These are phyloP conservation scores for Claviceps cyperi DNA, from an alignment of 2,329 filamentous ascomycete genomes.

Conservation along the genomic window DNA sequence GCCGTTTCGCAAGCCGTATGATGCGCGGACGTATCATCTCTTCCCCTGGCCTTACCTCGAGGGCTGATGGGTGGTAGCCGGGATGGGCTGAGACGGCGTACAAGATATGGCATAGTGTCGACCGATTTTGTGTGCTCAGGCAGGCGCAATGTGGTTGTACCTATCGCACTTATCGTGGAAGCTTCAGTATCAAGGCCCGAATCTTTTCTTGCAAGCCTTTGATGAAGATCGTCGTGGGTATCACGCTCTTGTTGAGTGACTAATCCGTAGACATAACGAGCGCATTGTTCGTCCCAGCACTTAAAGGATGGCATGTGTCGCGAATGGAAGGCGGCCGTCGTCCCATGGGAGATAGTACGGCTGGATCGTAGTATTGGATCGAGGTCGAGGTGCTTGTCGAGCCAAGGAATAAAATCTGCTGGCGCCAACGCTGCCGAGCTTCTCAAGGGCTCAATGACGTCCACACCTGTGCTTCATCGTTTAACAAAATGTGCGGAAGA, in stretches of 20 bases:
- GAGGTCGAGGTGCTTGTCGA: slow-evolving; percentile 35
- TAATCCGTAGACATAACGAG: slow-evolving; percentile 46
- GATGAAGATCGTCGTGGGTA: slow-evolving; percentile 33
- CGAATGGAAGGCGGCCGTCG: background rate
- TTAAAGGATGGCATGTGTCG: slow-evolving; percentile 26
- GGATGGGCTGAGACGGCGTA: background rate
- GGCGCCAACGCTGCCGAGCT: slow-evolving; percentile 22
- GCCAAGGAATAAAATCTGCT: slow-evolving; percentile 34
- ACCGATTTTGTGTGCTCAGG: background rate
- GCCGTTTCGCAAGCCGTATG: background rate
- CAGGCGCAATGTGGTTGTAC: slow-evolving; percentile 1
- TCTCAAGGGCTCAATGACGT: slow-evolving; percentile 17
- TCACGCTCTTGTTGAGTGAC: slow-evolving; percentile 35
- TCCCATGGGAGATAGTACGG: slow-evolving; percentile 2
- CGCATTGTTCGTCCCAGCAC: slow-evolving; percentile 39
- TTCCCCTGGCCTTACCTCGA: slow-evolving; percentile 5
- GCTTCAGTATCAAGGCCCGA: slow-evolving; percentile 26
- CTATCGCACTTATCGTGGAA: slow-evolving; percentile 3
- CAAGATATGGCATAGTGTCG: too few relatives aligned
- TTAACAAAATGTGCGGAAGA: background rate
- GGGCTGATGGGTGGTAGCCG: slow-evolving; percentile 8
- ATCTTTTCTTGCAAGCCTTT: slow-evolving; percentile 25
- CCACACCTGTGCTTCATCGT: slow-evolving; percentile 13
- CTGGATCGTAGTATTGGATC: slow-evolving; percentile 29
- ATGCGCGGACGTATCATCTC: slow-evolving; percentile 4